A percentile compares a stretch with the other conserved stretches of the same genome.
Conservation (phyloP, 768 basidiomycete genomes). For the Galerina marginata region DNA sequence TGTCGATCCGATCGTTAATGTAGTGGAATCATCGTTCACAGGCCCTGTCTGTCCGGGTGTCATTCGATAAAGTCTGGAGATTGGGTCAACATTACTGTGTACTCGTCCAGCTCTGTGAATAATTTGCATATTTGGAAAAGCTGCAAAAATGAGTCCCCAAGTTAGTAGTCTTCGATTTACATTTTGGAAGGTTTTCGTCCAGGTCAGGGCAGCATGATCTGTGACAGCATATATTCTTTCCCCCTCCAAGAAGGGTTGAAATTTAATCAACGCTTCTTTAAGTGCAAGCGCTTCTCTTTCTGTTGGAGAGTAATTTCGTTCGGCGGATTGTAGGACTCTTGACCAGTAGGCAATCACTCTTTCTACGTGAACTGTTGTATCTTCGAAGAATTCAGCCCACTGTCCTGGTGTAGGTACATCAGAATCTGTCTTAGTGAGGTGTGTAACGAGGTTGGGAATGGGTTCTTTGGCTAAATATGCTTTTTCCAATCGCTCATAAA, state of each 20-base stretch:
- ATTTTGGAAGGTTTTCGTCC: slow-evolving; percentile 43
- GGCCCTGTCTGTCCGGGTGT: slow-evolving; percentile 27
- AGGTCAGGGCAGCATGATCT: slow-evolving; percentile 39
- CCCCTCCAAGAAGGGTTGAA: slow-evolving; percentile 42
- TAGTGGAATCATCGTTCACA: not conserved
- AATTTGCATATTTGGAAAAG: slow-evolving; percentile 27
- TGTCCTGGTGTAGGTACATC: slow-evolving; percentile 19
- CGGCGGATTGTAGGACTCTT: slow-evolving; percentile 33
- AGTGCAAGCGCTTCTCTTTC: slow-evolving; percentile 43
- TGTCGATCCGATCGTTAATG: not conserved
- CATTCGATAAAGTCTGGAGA: slow-evolving; percentile 33
- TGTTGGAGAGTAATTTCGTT: slow-evolving; percentile 42
- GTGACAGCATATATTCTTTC: slow-evolving; percentile 33
- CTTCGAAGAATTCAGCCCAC: slow-evolving; percentile 33
- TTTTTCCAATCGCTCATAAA: slow-evolving; percentile 28
- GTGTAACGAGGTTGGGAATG: slow-evolving; percentile 28
- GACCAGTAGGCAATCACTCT: slow-evolving; percentile 23
- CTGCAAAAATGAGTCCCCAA: slow-evolving; percentile 35
- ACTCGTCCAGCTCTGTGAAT: slow-evolving; percentile 42
- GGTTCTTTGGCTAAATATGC: slow-evolving; percentile 22
- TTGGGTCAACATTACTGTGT: slow-evolving; percentile 46
- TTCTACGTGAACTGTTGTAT: slow-evolving; percentile 35
- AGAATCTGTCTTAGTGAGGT: slow-evolving; percentile 18
- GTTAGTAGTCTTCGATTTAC: slow-evolving; percentile 39
- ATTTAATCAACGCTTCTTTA: slow-evolving; percentile 18